Base-by-base conservation (phyloP, 1,284 basidiomycete species). In the Ganoderma leucocontextum region DNA sequence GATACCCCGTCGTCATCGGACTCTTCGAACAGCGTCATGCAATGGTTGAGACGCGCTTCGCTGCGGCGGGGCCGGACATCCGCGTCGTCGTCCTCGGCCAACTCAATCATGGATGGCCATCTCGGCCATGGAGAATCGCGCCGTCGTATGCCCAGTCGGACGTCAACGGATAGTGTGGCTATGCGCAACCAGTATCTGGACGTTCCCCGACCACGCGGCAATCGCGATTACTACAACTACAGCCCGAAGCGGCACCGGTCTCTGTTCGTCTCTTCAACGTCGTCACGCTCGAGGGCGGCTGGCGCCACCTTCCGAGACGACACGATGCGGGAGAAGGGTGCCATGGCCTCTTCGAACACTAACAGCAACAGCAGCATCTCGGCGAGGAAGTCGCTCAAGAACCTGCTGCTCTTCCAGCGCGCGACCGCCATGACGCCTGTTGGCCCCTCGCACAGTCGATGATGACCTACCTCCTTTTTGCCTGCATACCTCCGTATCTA, bases 11-110 rank as follows among this genome's bases (percentile, higher is more conserved):
- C 52, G 80, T 77, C 60, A 72, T 77, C 76, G 4, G 73, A 77
- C 60, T 78, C 80, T 29, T 79, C 80, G 19, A 78, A 78, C 66
- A 74, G 83, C 63, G 73, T 86, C 64, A 82, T 76, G 55, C 75
- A 75, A 71, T 87, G 85, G 78, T 84, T 83, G 81, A 81, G 82
- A 47, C 82, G 81, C 72, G 82, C 82, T 29, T 82, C 85, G 25
- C 75, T 85, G 52, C 85, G 47, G n/a, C 22, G 85, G 60, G 82
- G 83, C 36, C 81, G 86, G 71, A 88, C 86, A 70, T 84, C 84
- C 0, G 73, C 72, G 15, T 72, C 70, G 36, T 63, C 65, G 41
- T 70, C 70, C 9, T 66, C 70, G 8, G 66, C 70, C 2, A 68
- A 63, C 62, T 67, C 65, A 63, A 70, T 62, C 64, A 63, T 58